Evolutionary conservation across 768 basidiomycete species (phyloP), one percentile per base, ranked within the genome.

Genomic region (Terana coerulea): DNA sequence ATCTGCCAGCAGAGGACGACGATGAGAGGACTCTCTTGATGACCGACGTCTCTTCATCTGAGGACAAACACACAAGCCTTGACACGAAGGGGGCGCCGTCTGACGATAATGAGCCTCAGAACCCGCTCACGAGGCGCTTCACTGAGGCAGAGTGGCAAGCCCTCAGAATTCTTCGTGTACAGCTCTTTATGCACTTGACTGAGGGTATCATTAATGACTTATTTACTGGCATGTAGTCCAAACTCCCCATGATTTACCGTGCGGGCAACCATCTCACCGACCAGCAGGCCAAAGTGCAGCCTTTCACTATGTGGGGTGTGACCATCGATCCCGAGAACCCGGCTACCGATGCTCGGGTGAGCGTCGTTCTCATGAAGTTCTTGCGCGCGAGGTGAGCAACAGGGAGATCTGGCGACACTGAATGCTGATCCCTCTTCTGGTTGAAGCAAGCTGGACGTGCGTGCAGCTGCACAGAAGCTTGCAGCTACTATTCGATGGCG

Each of bases 291-390:
- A 76, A 71, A 48, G 70, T 72, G 0, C 72, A 71, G 1, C 67
- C 82, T 9, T 75, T 86, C 56, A 67, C 59, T 5, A 64, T 92
- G 49, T 92, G 89, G 89, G 86, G 88, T 24, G 79, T 92, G n/a
- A 66, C 63, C 1, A 76, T 92, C 24, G 77, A 86, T 63, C 85
- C 89, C 3, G 54, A 52, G 3, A 69, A 72, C 49, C 77, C 79
- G 12, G 66, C 61, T 45, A 62, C 59, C 40, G 78, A 88, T 63
- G 81, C 88, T 0, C 77, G 79, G 8, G 79, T 81, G 52, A 89
- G 86, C 60, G 87, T 91, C 26, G 61, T 91, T 10, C 72, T 91
- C 31, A 80, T 90, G 78, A 91, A 91, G 63, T 92, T 91, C 72
- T 69, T 90, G 28, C 77, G 86, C 51, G 90, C 90, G 5, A 79